These are phyloP conservation scores for Bocquillonia castaneifolia DNA, from an alignment of 441 rosid genomes.

Conservation along the genomic window DNA sequence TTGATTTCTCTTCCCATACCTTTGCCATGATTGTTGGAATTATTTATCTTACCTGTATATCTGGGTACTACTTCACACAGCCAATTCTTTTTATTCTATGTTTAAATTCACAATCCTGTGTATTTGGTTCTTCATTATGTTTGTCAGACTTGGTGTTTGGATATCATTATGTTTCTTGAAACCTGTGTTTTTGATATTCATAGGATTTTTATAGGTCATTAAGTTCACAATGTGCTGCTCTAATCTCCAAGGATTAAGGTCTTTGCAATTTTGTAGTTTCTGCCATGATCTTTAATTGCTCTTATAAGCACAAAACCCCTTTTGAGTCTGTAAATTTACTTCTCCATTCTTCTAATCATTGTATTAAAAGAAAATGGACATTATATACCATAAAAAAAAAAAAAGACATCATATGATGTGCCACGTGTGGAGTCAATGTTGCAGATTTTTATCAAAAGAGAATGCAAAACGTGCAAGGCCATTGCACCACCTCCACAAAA, in stretches of 20 bases:
- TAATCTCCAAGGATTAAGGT: not conserved
- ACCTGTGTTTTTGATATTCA: not conserved
- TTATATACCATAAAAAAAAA: not conserved
- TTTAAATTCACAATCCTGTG: not conserved
- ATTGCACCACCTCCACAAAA: slow-evolving; percentile 39
- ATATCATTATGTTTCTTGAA: not conserved
- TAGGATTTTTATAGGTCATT: not conserved
- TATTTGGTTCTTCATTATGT: too few relatives aligned
- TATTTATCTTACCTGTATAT: not conserved
- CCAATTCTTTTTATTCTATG: slow-evolving; percentile 1
- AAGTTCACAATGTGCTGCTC: not conserved
- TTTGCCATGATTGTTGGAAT: slow-evolving; percentile 43
- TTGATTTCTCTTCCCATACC: slow-evolving; percentile 68
- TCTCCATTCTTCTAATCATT: not conserved
- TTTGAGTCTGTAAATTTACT: not conserved
- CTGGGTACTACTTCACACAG: not conserved
- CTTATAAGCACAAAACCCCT: too few relatives aligned
- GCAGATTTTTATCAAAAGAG: slow-evolving; percentile 10
- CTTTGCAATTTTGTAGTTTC: not conserved
- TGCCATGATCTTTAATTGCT: too few relatives aligned
- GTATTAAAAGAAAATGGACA: not conserved
- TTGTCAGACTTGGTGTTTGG: not conserved
- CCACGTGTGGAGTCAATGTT: slow-evolving; percentile 29
- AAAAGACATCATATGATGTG: not conserved
- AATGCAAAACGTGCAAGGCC: slow-evolving; percentile 6